Base-by-base conservation (phyloP, 2,329 filamentous ascomycete species). In the Pseudonectria buxi region DNA sequence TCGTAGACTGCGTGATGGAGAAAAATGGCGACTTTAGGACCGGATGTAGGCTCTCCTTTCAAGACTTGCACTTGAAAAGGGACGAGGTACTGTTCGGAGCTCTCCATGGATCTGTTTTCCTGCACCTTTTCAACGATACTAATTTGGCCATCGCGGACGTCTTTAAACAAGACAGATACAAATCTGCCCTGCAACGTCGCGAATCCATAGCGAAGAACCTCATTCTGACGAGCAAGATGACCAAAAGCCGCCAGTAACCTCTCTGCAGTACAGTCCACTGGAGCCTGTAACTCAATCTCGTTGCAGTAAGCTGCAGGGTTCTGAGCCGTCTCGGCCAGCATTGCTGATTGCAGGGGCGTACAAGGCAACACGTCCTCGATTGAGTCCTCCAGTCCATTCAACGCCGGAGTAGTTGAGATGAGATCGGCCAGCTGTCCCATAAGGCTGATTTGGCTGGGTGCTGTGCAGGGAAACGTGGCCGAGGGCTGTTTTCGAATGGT, bases 1-100 rank as follows among this genome's bases (percentile, higher is more conserved):
- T 95, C 89, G 53, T 94, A 95, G 1, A 94, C 57, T 1, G 86
- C 79, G 59, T 95, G 89, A 54, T 94, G 88, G 0, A 94, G 65
- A 10, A 81, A 69, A 29, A 86, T 35, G 10, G 74, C 58, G 4
- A 56, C 32, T 7, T 63, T 47, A 24, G 54, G 49, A 3, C 54
- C 36, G 4, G 53, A 32, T 7, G 22, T 14, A 13, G 45, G 13
- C 7, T 48, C 13, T 7, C 33, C 24, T 10, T 47, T 47, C 7
- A 35, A 27, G 2, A 88, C 59, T 40, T 85, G 72, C n/a, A 87
- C 60, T 12, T 57, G 61, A 11, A 89, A 63, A 1, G 87, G 86
- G 3, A 34, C 64, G 3, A 85, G 62, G 11, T 69, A 61, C 6
- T 59, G 55, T 3, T 58, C 57, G 6, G 55, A 54, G 14, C 51